Base-by-base conservation (phyloP, 306 rosid species). In the Castanea mollissima region DNA sequence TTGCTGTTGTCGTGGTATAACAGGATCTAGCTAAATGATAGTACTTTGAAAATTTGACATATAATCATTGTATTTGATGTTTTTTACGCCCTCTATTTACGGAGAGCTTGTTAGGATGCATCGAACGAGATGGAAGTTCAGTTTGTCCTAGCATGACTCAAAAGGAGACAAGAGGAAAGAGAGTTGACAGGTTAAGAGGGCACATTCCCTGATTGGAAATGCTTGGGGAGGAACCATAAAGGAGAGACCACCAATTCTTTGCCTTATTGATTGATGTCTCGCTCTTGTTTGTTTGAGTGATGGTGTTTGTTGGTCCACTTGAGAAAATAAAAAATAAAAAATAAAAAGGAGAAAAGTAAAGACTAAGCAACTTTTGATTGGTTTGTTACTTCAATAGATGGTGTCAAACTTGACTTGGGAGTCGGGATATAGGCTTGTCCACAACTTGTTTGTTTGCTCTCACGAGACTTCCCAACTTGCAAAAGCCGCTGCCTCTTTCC, bases 161-260 rank as follows among this genome's bases (percentile, higher is more conserved):
- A 49, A 51, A 31, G 38, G 25, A 58, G 51, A 35, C 62, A 56
- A 21, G 55, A 20, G 80, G 63, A 77, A 73, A 65, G 76, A 57
- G 57, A 56, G 34, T 38, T 89, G 87, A 81, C 79, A 69, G 55
- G 73, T 69, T 55, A 75, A 41, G 78, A 85, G 84, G 85, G 79
- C 65, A 71, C 89, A 86, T 74, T 64, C 65, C 59, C 77, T 75
- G 82, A 64, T 78, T 73, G 68, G 74, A 38, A 58, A 74, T 82
- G 77, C 76, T 76, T 72, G 62, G 44, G 63, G 35, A 69, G 82
- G 64, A 63, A 44, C 79, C 80, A 64, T 25, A 75, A 75, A 79
- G 79, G 84, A 75, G 85, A 88, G 85, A 88, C 88, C 71, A 59
- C 4, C n/a, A 10, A 55, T 64, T 74, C 79, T 73, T 60, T 41